Evolutionary conservation across 2,329 filamentous ascomycete species (phyloP), one percentile per base, ranked within the genome.

Genomic region (Xylaria sp.): DNA sequence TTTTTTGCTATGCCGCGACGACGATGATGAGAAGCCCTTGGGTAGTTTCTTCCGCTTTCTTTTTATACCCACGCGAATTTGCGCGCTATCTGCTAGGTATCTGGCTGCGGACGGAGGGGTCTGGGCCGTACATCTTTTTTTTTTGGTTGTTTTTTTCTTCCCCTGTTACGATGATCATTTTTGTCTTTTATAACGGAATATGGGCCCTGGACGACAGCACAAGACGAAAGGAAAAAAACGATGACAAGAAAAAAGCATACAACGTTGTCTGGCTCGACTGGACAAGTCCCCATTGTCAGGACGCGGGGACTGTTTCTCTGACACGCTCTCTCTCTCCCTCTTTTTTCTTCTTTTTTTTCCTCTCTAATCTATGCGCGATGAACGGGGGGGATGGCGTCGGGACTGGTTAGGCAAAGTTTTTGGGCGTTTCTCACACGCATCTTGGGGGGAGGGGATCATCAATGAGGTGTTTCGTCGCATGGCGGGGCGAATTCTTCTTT

Each of bases 21-120:
- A 65, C 60, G 55, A 57, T 52, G 18, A 62, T 58, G 52, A 60
- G 56, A 53, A 54, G 56, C 56, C 60, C 49, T 54, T 37, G 35
- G 23, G 54, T 49, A 53, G 50, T 52, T 56, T 59, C 54, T 59
- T 53, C 42, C 53, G 51, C 53, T 54, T 55, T 9, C 54, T 23
- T 59, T 59, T 55, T 65, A 65, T 63, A 63, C 61, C 63, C 61
- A 51, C 30, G 49, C 49, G 16, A 50, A 13, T 19, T 56, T 62
- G 23, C 52, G 37, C 51, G 51, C 62, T 63, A 65, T 63, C 55
- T 59, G 23, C 23, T 30, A 30, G 23, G 23, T 30, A 30, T 30
- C 23, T 57, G 62, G 48, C 42, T 34, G 30, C 48, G 30, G 30
- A 59, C 56, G 61, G 50, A 53, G 58, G 62, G 49, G 5, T 59